Base-by-base conservation (phyloP, 352 stramenopile genomes). In the Pseudoperonospora humuli region DNA sequence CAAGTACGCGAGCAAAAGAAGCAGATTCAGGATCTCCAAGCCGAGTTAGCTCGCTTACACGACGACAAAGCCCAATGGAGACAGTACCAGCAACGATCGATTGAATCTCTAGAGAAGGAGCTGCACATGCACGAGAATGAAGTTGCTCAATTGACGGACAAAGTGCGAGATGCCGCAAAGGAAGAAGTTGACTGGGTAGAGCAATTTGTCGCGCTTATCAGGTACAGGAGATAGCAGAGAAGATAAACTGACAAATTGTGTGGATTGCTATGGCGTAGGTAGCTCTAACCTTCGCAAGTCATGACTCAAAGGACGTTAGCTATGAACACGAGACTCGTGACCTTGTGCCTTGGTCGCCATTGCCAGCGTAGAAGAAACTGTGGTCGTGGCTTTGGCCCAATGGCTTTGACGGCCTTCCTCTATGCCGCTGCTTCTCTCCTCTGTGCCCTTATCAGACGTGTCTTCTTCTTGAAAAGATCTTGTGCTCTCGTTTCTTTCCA, bases 121-220 rank as follows among this genome's bases (percentile, higher is more conserved):
- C 39, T 69, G 0, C 20, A 45, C 4, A 32, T 39, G 2, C 46
- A 52, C 21, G n/a, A 54, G n/a, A 24, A 57, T n/a, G 50, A 62
- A 23, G 42, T 54, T 2, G 25, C 29, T 4, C 23, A 43, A 31
- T 39, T 66, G 0, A 29, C 19, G 3, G 18, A 45, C 13, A 55
- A 62, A 25, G n/a, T 59, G 7, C 19, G 50, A 18, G 17, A 34
- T 13, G 60, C 54, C 11, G 21, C 42, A 4, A 50, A 50, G 14
- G 43, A 60, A 27, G 54, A 68, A 45, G 13, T 53, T 7, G 45
- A 62, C 15, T 57, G 41, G 54, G 49, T 61, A 37, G 7, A 36
- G 10, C 3, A 5, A 44, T 41, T 25, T 37, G n/a, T 5, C 15
- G 31, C 25, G 3, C 23, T 0, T 20, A 13, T 34, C 7, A 20